Conservation (phyloP, 1,284 basidiomycete genomes). For the Rhodotorula sp. region DNA sequence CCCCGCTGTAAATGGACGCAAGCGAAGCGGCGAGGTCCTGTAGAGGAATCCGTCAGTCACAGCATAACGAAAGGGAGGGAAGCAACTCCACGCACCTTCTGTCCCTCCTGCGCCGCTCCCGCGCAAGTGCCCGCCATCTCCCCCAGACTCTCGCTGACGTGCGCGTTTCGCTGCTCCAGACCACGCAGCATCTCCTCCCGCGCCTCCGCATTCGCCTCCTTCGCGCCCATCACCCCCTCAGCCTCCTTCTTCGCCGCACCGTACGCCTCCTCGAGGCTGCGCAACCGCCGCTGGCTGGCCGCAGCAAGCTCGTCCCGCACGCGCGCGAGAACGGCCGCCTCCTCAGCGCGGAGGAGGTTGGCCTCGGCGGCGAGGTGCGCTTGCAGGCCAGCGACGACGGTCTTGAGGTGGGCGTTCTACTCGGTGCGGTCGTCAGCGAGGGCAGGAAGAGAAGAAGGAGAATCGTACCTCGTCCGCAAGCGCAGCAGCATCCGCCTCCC, state of each 20-base stretch:
- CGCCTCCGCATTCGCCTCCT: neutral
- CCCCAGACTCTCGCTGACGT: neutral
- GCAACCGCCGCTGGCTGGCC: neutral
- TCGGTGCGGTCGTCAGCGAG: neutral
- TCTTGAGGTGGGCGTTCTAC: conserved; percentile 33
- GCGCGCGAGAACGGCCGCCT: conserved; percentile 1
- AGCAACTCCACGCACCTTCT: neutral
- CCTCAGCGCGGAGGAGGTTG: neutral
- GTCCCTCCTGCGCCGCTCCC: neutral
- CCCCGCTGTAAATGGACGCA: neutral
- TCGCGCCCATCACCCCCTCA: neutral
- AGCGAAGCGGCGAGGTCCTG: neutral
- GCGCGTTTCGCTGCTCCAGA: neutral
- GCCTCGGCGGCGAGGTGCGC: neutral
- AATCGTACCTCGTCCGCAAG: conserved; percentile 37
- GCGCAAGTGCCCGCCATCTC: neutral
- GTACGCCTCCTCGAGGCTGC: neutral
- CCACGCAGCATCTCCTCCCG: neutral
- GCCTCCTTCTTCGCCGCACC: neutral
- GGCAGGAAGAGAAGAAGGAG: no score
- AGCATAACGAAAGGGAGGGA: no score
- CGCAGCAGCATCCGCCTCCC: conserved; percentile 20
- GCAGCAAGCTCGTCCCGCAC: conserved; percentile 5
- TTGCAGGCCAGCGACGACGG: conserved; percentile 7
- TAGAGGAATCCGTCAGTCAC: neutral